These are phyloP conservation scores for Cladosporium sp. DNA, from an alignment of 2,329 filamentous ascomycete species.

Conservation along the genomic window DNA sequence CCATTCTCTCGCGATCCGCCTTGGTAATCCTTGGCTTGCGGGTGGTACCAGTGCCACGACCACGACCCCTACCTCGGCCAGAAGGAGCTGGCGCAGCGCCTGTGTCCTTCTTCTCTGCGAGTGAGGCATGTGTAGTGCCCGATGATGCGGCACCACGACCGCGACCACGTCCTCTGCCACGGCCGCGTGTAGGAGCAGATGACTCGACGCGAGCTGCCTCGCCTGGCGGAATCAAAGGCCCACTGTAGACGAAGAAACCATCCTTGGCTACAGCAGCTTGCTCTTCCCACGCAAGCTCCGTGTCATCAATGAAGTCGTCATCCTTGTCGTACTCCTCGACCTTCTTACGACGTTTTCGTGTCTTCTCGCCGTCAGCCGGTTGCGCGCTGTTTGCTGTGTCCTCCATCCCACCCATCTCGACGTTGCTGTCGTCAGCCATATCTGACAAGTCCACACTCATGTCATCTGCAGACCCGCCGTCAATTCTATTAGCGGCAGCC, in stretches of 20 bases:
- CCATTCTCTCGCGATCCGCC: constrained; percentile 76
- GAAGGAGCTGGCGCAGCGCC: constrained; percentile 27
- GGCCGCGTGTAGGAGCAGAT: constrained; percentile 27
- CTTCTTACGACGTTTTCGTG: constrained; percentile 74
- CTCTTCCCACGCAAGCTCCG: constrained; percentile 91
- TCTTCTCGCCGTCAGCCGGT: constrained; percentile 67
- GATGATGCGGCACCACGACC: constrained; percentile 49
- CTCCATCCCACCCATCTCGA: constrained; percentile 76
- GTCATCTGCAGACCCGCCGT: constrained; percentile 74
- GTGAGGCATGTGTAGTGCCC: constrained; percentile 33
- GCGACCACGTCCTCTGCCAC: constrained; percentile 57
- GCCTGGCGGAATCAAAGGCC: constrained; percentile 82
- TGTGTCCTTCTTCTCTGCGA: constrained; percentile 31
- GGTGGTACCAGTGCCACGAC: constrained; percentile 70
- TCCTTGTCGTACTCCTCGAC: constrained; percentile 67
- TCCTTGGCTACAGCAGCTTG: constrained; percentile 92
- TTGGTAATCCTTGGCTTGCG: constrained; percentile 86
- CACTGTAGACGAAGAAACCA: constrained; percentile 97
- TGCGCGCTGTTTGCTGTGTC: constrained; percentile 51
- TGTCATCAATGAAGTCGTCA: constrained; percentile 79
- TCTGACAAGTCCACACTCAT: constrained; percentile 77
- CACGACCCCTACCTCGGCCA: constrained; percentile 58
- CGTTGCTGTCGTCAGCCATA: constrained; percentile 72
- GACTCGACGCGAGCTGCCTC: constrained; percentile 55
- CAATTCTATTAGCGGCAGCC: constrained; percentile 81